Evolutionary conservation across 768 basidiomycete genomes (phyloP).

Genomic region (Lactarius sanguifluus): DNA sequence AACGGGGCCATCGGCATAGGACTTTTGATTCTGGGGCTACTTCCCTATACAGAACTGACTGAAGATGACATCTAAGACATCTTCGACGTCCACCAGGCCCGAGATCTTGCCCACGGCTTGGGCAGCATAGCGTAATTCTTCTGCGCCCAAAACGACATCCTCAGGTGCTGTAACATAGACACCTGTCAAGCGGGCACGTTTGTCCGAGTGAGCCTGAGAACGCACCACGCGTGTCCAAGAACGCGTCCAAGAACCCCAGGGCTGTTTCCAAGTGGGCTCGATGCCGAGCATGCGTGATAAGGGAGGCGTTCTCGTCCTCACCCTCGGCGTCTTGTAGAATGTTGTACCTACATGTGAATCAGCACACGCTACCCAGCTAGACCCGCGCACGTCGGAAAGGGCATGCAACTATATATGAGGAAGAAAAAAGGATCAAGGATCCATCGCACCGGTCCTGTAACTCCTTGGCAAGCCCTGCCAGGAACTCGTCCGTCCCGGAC

Average conservation of each 20-base stretch:
- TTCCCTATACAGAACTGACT: constrained; percentile 64
- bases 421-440: neutral
- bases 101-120: constrained; percentile 83
- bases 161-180: constrained; percentile 44
- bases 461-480: constrained; percentile 53
- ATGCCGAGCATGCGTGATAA: constrained; percentile 81
- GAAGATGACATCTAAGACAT: constrained; percentile 80
- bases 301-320: constrained; percentile 45
- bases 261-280: constrained; percentile 72
- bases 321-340: constrained; percentile 20
- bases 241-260: constrained; percentile 58
- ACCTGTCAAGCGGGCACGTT: constrained; percentile 6
- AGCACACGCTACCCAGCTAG: neutral
- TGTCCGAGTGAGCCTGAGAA: constrained; percentile 1
- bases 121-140: constrained; percentile 85
- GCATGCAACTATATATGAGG: neutral
- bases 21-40: neutral
- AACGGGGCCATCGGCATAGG: too few relatives aligned
- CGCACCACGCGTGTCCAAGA: constrained; percentile 48
- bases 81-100: constrained; percentile 78
- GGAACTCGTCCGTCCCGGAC: constrained; percentile 56
- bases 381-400: constrained; percentile 1
- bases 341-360: constrained; percentile 21
- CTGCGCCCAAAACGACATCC: constrained; percentile 82
- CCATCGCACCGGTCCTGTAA: constrained; percentile 50